These are phyloP conservation scores for Phytopythium kandeliae DNA, from an alignment of 352 stramenopile species.

Conservation along the genomic window DNA sequence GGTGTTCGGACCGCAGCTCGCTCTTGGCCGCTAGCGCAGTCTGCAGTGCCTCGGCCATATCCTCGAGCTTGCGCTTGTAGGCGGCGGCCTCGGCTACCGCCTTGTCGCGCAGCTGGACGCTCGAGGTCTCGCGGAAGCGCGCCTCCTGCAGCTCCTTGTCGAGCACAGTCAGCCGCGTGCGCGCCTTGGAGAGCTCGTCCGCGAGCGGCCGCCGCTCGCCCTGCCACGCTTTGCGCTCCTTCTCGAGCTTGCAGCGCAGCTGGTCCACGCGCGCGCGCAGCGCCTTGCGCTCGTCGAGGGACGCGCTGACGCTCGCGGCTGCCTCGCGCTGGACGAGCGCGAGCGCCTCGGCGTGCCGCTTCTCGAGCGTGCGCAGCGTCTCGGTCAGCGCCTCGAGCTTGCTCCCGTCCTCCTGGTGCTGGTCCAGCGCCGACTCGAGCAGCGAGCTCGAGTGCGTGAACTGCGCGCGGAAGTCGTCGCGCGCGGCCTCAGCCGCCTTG, in stretches of 20 bases:
- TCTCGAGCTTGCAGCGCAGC: constrained; percentile 57
- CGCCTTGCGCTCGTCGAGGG: constrained; percentile 67
- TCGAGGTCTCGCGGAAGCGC: constrained; percentile 54
- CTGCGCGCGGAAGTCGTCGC: constrained; percentile 37
- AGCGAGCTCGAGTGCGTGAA: constrained; percentile 67
- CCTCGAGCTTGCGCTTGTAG: constrained; percentile 52
- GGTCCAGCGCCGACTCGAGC: constrained; percentile 65
- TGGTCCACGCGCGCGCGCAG: constrained; percentile 58
- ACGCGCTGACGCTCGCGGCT: constrained; percentile 40
- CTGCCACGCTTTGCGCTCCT: constrained; percentile 66
- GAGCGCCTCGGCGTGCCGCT: constrained; percentile 58
- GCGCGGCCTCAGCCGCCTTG: constrained; percentile 34
- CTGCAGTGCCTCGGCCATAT: constrained; percentile 45
- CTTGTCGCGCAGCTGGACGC: constrained; percentile 69
- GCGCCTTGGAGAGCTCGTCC: constrained; percentile 53
- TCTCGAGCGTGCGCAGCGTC: constrained; percentile 49
- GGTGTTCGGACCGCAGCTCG: constrained; percentile 43
- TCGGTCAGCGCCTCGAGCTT: constrained; percentile 43
- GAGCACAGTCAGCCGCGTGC: constrained; percentile 37
- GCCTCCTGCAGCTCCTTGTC: constrained; percentile 67
- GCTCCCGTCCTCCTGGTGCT: constrained; percentile 61
- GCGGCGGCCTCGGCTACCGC: constrained; percentile 35
- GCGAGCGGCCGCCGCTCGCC: constrained; percentile 35
- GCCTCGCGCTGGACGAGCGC: constrained; percentile 52
- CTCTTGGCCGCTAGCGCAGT: constrained; percentile 36